Evolutionary conservation across 805 yeast genomes (phyloP).

Genomic region (Torulaspora microellipsoides): DNA sequence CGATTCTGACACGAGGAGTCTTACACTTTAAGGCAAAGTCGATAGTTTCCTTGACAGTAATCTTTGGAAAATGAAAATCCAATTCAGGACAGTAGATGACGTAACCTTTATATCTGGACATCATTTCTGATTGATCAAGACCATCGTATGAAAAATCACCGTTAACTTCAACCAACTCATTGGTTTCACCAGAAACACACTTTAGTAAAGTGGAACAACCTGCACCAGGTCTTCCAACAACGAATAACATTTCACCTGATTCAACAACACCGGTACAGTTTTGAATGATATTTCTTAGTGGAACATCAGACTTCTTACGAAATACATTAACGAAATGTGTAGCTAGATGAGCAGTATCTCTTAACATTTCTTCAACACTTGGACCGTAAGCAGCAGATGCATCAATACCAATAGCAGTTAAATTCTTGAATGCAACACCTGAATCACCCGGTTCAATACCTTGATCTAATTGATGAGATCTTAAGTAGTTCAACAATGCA

Average conservation of each 20-base stretch:
- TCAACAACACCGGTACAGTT: conserved; percentile 41
- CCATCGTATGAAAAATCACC: conserved; percentile 49
- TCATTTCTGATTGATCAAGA: conserved; percentile 44
- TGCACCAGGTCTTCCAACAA: conserved; percentile 57
- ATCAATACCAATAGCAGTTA: conserved; percentile 47
- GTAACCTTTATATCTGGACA: conserved; percentile 43
- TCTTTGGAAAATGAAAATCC: conserved; percentile 48
- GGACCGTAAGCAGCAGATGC: conserved; percentile 51
- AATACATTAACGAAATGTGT: conserved; percentile 17
- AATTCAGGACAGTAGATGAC: conserved; percentile 50
- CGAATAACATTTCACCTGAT: conserved; percentile 51
- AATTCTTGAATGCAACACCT: conserved; percentile 45
- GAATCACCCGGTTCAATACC: conserved; percentile 46
- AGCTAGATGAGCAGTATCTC: conserved; percentile 34
- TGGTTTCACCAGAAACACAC: conserved; percentile 43
- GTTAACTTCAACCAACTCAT: conserved; percentile 34
- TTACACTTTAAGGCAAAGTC: conserved; percentile 46
- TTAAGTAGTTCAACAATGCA: conserved; percentile 39
- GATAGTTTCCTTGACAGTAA: conserved; percentile 49
- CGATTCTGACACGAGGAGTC: conserved; percentile 44
- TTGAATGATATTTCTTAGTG: conserved; percentile 38
- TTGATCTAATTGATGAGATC: conserved; percentile 38
- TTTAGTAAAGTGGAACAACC: conserved; percentile 57
- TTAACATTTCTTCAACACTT: conserved; percentile 41
- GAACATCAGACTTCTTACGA: conserved; percentile 32